Conservation (phyloP, 2,329 filamentous ascomycete genomes). For the Xylaria sp. region DNA sequence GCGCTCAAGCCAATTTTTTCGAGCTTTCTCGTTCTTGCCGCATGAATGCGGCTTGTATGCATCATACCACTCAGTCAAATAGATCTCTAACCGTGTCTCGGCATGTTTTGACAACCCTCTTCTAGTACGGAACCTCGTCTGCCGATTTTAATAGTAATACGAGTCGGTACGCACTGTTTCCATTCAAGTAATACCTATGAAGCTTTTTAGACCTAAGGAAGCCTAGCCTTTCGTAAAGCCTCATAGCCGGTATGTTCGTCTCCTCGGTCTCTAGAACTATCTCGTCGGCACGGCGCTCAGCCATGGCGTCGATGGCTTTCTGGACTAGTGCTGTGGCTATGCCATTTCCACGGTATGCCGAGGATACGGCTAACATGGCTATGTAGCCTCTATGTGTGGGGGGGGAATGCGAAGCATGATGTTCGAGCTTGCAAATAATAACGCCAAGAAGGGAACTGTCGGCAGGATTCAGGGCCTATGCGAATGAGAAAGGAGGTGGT, state of each 20-base stretch:
- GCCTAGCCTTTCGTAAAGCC: conserved; percentile 90
- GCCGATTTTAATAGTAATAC: conserved; percentile 78
- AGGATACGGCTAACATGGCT: conserved; percentile 94
- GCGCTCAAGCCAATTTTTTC: conserved; percentile 10
- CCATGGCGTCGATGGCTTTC: conserved; percentile 92
- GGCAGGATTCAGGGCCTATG: conserved; percentile 68
- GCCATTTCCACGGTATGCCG: conserved; percentile 81
- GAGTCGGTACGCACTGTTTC: conserved; percentile 91
- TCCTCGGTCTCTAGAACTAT: conserved; percentile 97
- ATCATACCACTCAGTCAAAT: neutral
- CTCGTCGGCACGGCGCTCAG: conserved; percentile 84
- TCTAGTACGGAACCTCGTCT: conserved; percentile 35
- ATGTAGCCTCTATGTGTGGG: conserved; percentile 89
- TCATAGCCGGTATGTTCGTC: conserved; percentile 88
- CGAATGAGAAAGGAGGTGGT: conserved; percentile 23
- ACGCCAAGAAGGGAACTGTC: conserved; percentile 82
- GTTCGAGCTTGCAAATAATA: conserved; percentile 93
- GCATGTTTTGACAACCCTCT: neutral
- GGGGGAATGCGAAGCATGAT: conserved; percentile 83
- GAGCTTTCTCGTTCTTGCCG: neutral
- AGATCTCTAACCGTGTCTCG: neutral
- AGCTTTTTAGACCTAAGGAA: conserved; percentile 93
- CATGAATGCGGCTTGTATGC: neutral
- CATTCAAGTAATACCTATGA: conserved; percentile 96
- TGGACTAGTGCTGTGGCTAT: conserved; percentile 91